Evolutionary conservation across 2,329 filamentous ascomycete genomes (phyloP).

Genomic region (Fusarium lateritium): DNA sequence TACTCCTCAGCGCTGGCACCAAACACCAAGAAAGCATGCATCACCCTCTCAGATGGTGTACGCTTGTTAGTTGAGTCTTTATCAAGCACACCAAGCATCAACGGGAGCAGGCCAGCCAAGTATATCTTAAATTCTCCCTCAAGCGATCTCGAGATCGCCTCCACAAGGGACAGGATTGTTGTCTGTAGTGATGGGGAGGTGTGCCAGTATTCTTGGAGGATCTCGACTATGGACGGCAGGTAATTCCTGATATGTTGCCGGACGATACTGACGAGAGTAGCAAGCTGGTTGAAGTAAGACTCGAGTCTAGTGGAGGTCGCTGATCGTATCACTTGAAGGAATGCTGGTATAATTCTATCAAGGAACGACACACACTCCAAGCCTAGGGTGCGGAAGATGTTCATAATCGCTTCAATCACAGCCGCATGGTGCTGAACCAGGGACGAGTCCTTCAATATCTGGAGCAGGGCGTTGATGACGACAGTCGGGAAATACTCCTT

Average conservation of each 20-base stretch:
- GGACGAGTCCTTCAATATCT: constrained; percentile 92
- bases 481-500: constrained; percentile 99
- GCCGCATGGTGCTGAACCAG: constrained; percentile 91
- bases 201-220: constrained; percentile 93
- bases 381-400: constrained; percentile 96
- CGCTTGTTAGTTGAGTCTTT: constrained; percentile 83
- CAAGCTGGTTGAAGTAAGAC: constrained; percentile 97
- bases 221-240: constrained; percentile 86
- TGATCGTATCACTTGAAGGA: constrained; percentile 88
- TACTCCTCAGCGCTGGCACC: constrained; percentile 97
- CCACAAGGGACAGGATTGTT: constrained; percentile 92
- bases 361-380: constrained; percentile 97
- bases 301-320: constrained; percentile 85
- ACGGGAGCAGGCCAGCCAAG: constrained; percentile 86
- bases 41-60: constrained; percentile 87
- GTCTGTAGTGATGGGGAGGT: constrained; percentile 84
- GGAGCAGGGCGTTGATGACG: constrained; percentile 94
- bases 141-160: constrained; percentile 92
- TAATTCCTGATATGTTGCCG: constrained; percentile 96
- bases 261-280: constrained; percentile 93
- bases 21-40: constrained; percentile 96
- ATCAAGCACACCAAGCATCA: constrained; percentile 95
- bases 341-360: constrained; percentile 93
- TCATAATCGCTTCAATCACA: constrained; percentile 98
- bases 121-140: constrained; percentile 99